These are phyloP conservation scores for Dalbergia cochinchinensis DNA, from an alignment of 306 rosid species.

Conservation along the genomic window DNA sequence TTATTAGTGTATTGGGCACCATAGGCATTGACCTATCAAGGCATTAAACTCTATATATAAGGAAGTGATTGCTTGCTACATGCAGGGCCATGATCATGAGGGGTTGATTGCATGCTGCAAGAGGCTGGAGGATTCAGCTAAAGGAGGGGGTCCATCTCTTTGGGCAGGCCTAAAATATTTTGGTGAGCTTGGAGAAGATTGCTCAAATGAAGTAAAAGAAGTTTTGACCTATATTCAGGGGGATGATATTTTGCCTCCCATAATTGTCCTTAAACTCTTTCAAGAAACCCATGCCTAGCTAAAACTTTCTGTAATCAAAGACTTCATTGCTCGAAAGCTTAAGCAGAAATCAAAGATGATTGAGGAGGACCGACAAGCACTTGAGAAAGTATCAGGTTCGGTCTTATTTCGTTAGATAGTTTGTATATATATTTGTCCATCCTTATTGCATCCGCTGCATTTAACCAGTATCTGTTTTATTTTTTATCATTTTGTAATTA, in stretches of 20 bases:
- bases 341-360: slow-evolving; percentile 94
- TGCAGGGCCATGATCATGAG: slow-evolving; percentile 93
- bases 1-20: too few relatives aligned
- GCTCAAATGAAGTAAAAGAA: slow-evolving; percentile 97
- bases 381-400: slow-evolving; percentile 95
- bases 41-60: too few relatives aligned
- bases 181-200: slow-evolving; percentile 99
- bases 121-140: slow-evolving; percentile 88
- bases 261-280: slow-evolving; percentile 87
- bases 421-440: slow-evolving; percentile 16
- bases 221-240: slow-evolving; percentile 89
- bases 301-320: slow-evolving; percentile 93
- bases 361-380: slow-evolving; percentile 87
- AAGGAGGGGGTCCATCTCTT: slow-evolving; percentile 92
- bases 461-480: slow-evolving; percentile 2
- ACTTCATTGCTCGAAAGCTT: slow-evolving; percentile 94
- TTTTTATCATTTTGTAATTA: slow-evolving; percentile 26
- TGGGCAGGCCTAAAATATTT: slow-evolving; percentile 99
- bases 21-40: too few relatives aligned
- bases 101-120: slow-evolving; percentile 96
- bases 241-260: slow-evolving; percentile 95
- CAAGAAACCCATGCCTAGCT: slow-evolving; percentile 91
- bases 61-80: slow-evolving; percentile 96
- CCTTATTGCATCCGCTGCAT: slow-evolving; percentile 1
- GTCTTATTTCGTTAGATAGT: slow-evolving; percentile 27